Evolutionary conservation across 1,139 yeast genomes (phyloP), one percentile per base, ranked within the genome.

Genomic region (Pneumocystis murina): DNA sequence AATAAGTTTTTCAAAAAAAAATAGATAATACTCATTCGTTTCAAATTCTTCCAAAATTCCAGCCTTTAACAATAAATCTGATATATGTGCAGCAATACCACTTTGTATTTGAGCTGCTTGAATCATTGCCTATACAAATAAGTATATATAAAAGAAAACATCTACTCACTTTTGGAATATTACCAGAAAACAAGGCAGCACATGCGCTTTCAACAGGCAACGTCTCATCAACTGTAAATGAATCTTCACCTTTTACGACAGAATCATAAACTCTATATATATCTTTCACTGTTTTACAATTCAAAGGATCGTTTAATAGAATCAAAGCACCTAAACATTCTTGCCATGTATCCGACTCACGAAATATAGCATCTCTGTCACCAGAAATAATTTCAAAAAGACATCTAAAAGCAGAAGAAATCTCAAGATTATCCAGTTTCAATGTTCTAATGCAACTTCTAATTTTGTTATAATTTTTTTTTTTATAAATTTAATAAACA

Each of bases 301-400:
- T 40, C n/a, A 40, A 58, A 20, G 43, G 60, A 30, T 58, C 60
- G n/a, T 40, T 38, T 20, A 38, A 30, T 14, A 38, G 28, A 38
- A 40, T 40, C 14, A 40, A 58, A 20, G 60, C 60, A 3, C 43
- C 60, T 20, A 58, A 16, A 30, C 43, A 58, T 58, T 58, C 60
- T 58, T 58, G 60, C 60, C 60, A 58, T 38, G 60, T 58, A 38
- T 38, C 41, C 24, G 43, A 38, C 14, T 38, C 41, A 10, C 43
- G 60, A 38, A 38, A 38, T 38, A 58, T 58, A 58, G 43, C 43
- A 40, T 58, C 60, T 38, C 30, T 58, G 20, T 58, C 43, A 10
- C 60, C 60, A 48, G 55, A 48, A 48, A 48, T 48, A 48, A 48
- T 48, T 12, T 48, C 55, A 24, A 48, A 48, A 48, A 48, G 55